Base-by-base conservation (phyloP, 306 rosid species). In the Trichosanthes cucumerina region DNA sequence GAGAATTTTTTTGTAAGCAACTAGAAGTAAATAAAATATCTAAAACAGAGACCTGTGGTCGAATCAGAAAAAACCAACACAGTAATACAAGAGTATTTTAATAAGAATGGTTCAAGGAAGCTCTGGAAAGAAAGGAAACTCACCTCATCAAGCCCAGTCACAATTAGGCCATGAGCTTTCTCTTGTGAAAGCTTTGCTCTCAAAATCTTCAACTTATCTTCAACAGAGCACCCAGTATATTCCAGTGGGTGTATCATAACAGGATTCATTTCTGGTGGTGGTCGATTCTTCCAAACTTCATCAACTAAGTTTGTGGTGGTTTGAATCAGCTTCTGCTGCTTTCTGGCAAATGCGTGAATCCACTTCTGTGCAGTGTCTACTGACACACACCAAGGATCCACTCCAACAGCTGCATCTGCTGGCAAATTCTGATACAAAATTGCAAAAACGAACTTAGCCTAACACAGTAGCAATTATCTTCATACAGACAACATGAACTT, bases 341-440 rank as follows among this genome's bases (percentile, higher is more conserved):
- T 96, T 76, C 54, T 80, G 34, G 80, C 79, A 85, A 92, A 96
- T 47, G 93, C 85, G 46, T 72, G 90, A 83, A 90, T 90, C 98
- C 98, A 96, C 79, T 83, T 91, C 83, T 90, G 90, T 50, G 98
- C 93, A 2, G 96, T 88, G 81, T 90, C 93, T 46, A 96, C 83
- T 43, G 99, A 92, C 78, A 89, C 83, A 85, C 98, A 91, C 99
- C 99, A 96, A 23, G 97, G 92, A 82, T 96, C 99, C 72, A 96
- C 90, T 80, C 99, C 99, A 82, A 92, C 66, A 62, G 90, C 85
- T 11, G 93, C 91, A 71, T 78, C 90, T 63, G 83, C 84, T 6
- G 90, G 90, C 76, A 96, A 85, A 85, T 92, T 92, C 99, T 96
- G 69, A 64, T 15, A 73, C 33, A 70, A 85, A 80, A 85, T 79